These are phyloP conservation scores for Candida xyloterini DNA, from an alignment of 805 yeast genomes.

Conservation along the genomic window DNA sequence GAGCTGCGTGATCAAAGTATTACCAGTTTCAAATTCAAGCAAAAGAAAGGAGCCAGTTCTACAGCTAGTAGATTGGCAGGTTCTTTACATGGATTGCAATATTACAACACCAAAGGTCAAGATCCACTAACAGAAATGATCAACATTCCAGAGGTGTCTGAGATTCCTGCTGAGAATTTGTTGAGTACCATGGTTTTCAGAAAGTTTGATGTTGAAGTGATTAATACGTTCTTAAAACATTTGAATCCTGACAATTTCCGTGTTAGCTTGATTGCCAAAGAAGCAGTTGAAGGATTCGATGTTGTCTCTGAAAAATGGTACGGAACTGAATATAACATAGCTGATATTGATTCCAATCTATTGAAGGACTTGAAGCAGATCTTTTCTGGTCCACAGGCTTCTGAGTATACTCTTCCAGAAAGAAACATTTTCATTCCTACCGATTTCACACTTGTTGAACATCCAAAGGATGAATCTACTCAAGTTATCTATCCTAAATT, in stretches of 20 bases:
- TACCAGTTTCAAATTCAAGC: slow-evolving; percentile 74
- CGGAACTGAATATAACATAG: slow-evolving; percentile 72
- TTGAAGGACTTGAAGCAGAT: slow-evolving; percentile 32
- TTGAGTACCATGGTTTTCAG: slow-evolving; percentile 54
- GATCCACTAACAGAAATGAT: slow-evolving; percentile 9
- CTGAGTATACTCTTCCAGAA: slow-evolving; percentile 48
- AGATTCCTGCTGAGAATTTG: slow-evolving; percentile 62
- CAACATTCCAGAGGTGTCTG: slow-evolving; percentile 14
- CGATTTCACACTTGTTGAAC: slow-evolving; percentile 58
- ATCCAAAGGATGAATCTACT: slow-evolving; percentile 32
- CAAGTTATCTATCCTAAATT: slow-evolving; percentile 54
- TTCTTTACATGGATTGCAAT: slow-evolving; percentile 24
- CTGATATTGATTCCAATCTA: slow-evolving; percentile 41
- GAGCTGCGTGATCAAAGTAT: slow-evolving; percentile 69
- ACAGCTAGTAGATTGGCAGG: slow-evolving; percentile 57
- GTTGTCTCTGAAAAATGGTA: slow-evolving; percentile 76
- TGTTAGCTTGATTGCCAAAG: slow-evolving; percentile 51
- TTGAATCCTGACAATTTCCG: slow-evolving; percentile 62
- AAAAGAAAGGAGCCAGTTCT: slow-evolving; percentile 66
- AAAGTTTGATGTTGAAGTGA: slow-evolving; percentile 53
- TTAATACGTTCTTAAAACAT: slow-evolving; percentile 46
- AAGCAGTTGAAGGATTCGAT: slow-evolving; percentile 42
- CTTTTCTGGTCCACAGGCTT: slow-evolving; percentile 37
- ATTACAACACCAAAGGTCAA: slow-evolving; percentile 23
- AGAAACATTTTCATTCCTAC: slow-evolving; percentile 83